A percentile compares a stretch with the other conserved stretches of the same genome.
phyloP scores from a whole-genome alignment of 2,329 filamentous ascomycete species.

The Penicillium sp. region DNA sequence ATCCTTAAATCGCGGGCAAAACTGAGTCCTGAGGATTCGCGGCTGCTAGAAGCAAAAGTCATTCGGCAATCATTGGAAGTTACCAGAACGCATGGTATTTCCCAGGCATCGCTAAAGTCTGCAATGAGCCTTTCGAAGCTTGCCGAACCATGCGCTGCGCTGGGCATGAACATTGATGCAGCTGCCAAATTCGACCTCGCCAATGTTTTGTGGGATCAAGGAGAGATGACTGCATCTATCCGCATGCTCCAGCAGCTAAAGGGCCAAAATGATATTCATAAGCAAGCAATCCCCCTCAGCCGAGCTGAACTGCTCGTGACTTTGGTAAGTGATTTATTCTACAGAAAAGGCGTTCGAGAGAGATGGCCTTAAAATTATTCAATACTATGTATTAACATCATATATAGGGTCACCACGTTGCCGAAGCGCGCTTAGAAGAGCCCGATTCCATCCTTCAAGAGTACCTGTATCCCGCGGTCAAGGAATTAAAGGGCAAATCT shows the following conservation, averaged over 20 bases:
- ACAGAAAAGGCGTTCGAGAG: neutral
- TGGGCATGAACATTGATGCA: conserved; percentile 75
- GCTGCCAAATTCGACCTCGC: conserved; percentile 79
- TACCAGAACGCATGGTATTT: conserved; percentile 74
- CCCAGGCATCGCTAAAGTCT: conserved; percentile 83
- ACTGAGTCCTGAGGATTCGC: conserved; percentile 62
- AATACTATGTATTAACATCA: neutral
- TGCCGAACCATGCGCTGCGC: conserved; percentile 63
- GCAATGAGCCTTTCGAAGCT: conserved; percentile 80
- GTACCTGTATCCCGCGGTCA: conserved; percentile 81
- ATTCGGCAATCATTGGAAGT: conserved; percentile 72
- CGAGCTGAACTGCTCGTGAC: conserved; percentile 80
- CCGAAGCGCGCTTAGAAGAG: conserved; percentile 84
- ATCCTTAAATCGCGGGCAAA: conserved; percentile 61
- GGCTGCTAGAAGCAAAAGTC: conserved; percentile 72
- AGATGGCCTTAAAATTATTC: neutral
- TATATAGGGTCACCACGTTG: conserved; percentile 73
- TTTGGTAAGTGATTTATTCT: conserved; percentile 52
- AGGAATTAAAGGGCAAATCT: conserved; percentile 68
- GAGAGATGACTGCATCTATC: conserved; percentile 85
- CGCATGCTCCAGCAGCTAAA: conserved; percentile 78
- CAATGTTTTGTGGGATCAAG: conserved; percentile 89
- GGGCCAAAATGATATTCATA: conserved; percentile 59
- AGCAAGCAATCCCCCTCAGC: conserved; percentile 70
- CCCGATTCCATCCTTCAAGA: conserved; percentile 84